These are phyloP conservation scores for Pseudocercospora crystallina DNA, from an alignment of 2,329 filamentous ascomycete species.

Conservation along the genomic window DNA sequence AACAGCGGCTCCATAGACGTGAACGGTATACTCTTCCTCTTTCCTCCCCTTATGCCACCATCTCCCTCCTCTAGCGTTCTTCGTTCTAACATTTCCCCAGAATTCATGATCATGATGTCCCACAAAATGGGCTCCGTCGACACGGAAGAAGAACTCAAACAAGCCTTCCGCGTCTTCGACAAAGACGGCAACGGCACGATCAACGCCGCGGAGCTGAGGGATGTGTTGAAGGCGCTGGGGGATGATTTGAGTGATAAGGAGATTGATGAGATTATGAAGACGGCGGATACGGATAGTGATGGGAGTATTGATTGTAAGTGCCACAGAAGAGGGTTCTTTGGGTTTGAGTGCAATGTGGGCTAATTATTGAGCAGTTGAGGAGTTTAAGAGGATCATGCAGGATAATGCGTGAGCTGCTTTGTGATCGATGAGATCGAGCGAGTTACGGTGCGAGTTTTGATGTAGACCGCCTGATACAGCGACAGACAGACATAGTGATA, in stretches of 20 bases:
- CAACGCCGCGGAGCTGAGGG: conserved; percentile 16
- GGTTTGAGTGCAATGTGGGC: neutral
- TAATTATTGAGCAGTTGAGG: conserved; percentile 8
- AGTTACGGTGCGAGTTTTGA: too few relatives aligned
- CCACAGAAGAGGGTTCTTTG: too few relatives aligned
- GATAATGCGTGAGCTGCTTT: conserved; percentile 1
- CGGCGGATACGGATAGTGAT: conserved; percentile 19
- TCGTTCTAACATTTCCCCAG: neutral
- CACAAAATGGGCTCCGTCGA: conserved; percentile 11
- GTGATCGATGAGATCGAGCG: too few relatives aligned
- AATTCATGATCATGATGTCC: conserved; percentile 21
- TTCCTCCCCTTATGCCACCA: too few relatives aligned
- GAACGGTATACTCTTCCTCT: conserved; percentile 6
- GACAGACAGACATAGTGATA: too few relatives aligned
- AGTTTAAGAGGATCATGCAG: conserved; percentile 22
- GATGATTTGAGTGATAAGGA: conserved; percentile 18
- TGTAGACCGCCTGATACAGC: too few relatives aligned
- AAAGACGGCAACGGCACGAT: conserved; percentile 19
- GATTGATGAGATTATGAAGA: conserved; percentile 19
- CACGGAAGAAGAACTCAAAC: conserved; percentile 18
- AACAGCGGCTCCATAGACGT: conserved; percentile 19
- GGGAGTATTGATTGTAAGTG: conserved; percentile 17
- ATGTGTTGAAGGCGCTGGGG: conserved; percentile 18
- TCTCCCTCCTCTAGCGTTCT: neutral
- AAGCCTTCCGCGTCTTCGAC: conserved; percentile 20